Evolutionary conservation across 352 stramenopile species (phyloP).

Genomic region (Globisporangium camurandrum): DNA sequence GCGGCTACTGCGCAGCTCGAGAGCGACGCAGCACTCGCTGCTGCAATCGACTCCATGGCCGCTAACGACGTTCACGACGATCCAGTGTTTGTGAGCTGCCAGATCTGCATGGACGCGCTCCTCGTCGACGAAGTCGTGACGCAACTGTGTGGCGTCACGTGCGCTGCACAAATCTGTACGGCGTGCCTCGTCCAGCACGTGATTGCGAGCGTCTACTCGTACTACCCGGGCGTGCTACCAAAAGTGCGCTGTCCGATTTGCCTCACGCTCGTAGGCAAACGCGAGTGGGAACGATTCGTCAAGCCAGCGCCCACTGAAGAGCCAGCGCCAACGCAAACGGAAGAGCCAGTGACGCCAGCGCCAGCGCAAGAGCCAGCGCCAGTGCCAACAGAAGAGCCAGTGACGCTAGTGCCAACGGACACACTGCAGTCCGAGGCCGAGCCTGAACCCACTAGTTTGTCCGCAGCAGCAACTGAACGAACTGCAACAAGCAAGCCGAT

Average conservation of each 20-base stretch:
- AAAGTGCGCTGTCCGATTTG: slow-evolving; percentile 64
- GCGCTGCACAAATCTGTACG: slow-evolving; percentile 32
- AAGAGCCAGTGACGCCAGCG: background rate
- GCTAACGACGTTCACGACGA: slow-evolving; percentile 7
- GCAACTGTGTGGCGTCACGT: slow-evolving; percentile 29
- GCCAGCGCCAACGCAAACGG: too few species aligned
- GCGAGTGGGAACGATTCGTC: slow-evolving; percentile 34
- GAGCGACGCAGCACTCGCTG: background rate
- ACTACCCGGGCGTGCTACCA: slow-evolving; percentile 50
- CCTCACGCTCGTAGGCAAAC: slow-evolving; percentile 40
- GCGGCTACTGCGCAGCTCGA: slow-evolving; percentile 3
- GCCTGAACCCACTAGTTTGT: background rate
- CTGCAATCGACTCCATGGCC: background rate
- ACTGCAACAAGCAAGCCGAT: slow-evolving; percentile 7
- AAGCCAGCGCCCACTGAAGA: slow-evolving; percentile 8
- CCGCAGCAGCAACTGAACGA: slow-evolving; percentile 1
- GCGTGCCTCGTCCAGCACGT: slow-evolving; percentile 43
- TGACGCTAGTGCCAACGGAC: background rate
- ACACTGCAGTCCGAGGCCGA: background rate
- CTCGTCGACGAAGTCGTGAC: slow-evolving; percentile 23
- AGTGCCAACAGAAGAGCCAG: too few species aligned
- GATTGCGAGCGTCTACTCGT: slow-evolving; percentile 43
- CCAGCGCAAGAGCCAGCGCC: too few species aligned
- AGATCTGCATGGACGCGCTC: slow-evolving; percentile 56
- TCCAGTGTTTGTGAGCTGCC: slow-evolving; percentile 28